Evolutionary conservation across 179 eudicot genomes (phyloP), one percentile per base, ranked within the genome.

Genomic region (Amaranthus tricolor): DNA sequence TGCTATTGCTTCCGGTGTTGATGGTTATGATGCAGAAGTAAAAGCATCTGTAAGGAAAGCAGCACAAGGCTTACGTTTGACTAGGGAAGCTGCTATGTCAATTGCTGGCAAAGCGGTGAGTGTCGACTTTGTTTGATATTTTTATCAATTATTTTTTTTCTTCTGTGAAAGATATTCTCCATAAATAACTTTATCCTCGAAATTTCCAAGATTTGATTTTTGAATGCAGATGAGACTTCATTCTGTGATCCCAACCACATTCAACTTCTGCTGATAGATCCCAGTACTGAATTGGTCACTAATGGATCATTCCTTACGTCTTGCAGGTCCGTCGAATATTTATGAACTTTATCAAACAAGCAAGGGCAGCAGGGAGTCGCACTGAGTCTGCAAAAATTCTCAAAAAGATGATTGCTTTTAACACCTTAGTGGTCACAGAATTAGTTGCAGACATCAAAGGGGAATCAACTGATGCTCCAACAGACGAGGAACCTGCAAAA

Each of bases 21-120:
- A 86, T 57, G 98, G 99, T 52, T 96, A 90, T 87, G 93, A 93
- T 82, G 81, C 88, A 24, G 92, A 87, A 66, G 88, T 80, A 50
- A 85, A 85, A 79, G 84, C 85, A 74, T 73, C 96, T 43, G 97
- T 96, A 79, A 86, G 91, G 79, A 96, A 93, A 85, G 96, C 99
- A 83, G 98, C 99, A 48, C 92, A 88, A 84, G 97, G 94, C 73
- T 88, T 96, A 86, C 99, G 98, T 70, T 84, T 96, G 82, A 88
- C 91, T 61, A 88, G 98, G 84, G 98, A 91, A 77, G 85, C 86
- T 74, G 99, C 98, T 52, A 90, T 96, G 87, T 83, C 96, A 70
- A 89, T 93, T 85, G 97, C 99, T 81, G 79, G 97, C 80, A 93
- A 93, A 84, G 98, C 93, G 62, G 99, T 95, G 74, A 82, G 94